These are phyloP conservation scores for Gigaspora rosea DNA, from an alignment of 192 early-diverging fungal species.

Conservation along the genomic window DNA sequence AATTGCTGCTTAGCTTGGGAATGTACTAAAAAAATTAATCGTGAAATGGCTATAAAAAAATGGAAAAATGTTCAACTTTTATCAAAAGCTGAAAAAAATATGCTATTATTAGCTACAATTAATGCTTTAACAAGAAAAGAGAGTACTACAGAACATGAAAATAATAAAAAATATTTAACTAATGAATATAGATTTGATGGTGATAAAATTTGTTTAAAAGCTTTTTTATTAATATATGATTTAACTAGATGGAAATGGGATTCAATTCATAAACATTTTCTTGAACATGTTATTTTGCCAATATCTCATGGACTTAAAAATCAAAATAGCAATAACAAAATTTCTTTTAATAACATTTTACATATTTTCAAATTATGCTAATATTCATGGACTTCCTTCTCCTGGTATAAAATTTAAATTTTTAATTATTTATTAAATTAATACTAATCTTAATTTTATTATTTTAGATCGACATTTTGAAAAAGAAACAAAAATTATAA, in stretches of 20 bases:
- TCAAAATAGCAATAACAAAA: background rate
- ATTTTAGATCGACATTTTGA: background rate
- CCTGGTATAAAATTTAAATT: background rate
- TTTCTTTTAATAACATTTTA: background rate
- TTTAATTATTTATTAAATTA: conserved; percentile 1
- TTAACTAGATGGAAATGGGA: background rate
- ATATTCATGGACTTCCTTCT: background rate
- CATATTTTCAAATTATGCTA: background rate
- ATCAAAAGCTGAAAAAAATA: background rate
- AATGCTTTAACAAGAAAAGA: background rate
- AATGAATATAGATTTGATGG: background rate
- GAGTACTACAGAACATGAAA: background rate
- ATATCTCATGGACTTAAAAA: background rate
- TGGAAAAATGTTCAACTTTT: background rate
- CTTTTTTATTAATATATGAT: background rate
- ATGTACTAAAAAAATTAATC: too few species aligned
- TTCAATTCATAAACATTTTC: background rate
- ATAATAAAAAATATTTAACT: background rate
- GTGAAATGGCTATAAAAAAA: too few species aligned
- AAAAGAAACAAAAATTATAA: background rate
- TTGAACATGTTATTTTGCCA: background rate
- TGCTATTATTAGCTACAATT: background rate
- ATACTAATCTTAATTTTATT: background rate
- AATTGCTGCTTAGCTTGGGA: too few species aligned
- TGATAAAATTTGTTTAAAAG: conserved; percentile 1